Percentiles rank a stretch among this genome's conserved stretches.
phyloP scores from a whole-genome alignment of 164 flowering plant genomes.

The Umbilicus rupestris region DNA sequence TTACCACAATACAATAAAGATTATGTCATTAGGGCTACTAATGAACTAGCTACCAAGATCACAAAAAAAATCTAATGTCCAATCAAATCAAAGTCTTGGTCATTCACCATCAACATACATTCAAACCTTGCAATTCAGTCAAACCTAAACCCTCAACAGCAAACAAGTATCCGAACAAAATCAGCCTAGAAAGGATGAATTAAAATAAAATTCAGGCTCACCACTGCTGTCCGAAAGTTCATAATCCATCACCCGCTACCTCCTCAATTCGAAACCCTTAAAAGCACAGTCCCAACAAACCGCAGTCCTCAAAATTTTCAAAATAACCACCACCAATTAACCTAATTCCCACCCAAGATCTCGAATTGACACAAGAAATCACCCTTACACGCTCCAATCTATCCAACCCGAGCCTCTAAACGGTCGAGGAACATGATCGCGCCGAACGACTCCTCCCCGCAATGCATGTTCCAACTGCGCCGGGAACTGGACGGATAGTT shows the following conservation, averaged over 20 bases:
- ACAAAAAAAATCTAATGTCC: not conserved
- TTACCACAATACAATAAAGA: no score
- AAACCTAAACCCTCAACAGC: not conserved
- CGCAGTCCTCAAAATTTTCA: no score
- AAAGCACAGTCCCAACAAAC: not conserved
- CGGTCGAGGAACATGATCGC: no score
- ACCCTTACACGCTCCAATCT: no score
- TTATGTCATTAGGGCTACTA: not conserved
- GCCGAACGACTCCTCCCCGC: no score
- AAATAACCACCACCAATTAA: no score
- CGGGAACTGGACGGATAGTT: no score
- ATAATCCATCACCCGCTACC: constrained; percentile 29
- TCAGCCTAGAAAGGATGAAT: not conserved
- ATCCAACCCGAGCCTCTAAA: no score
- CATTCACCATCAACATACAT: not conserved
- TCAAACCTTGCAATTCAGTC: not conserved
- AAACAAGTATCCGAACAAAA: not conserved
- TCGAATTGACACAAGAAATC: no score
- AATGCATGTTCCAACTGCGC: no score
- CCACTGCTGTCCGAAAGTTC: constrained; percentile 50
- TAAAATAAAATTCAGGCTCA: constrained; percentile 17
- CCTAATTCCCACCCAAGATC: no score
- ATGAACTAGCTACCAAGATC: not conserved
- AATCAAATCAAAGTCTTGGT: not conserved
- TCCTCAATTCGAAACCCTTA: not conserved